Evolutionary conservation across 495 filamentous ascomycete species (phyloP), one percentile per base, ranked within the genome.

Genomic region (Penicillium tannophilum): DNA sequence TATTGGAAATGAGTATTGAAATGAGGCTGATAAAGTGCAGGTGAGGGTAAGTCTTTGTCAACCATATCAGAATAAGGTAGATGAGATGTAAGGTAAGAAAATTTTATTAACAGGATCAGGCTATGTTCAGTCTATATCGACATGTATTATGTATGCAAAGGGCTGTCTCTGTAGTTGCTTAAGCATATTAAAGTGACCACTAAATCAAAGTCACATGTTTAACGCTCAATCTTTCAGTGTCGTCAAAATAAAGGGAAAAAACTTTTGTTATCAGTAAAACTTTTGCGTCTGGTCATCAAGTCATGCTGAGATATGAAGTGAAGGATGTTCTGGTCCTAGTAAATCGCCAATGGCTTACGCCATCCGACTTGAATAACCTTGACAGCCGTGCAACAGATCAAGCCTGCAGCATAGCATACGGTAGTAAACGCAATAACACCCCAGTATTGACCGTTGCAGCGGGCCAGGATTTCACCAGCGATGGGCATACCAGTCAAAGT

Each of bases 401-500:
- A 68, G 6, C 84, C 84, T 24, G 79, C 69, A 7, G 78, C 76
- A 64, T 92, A 93, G 54, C 84, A 82, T 3, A 82, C 67, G 0
- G 82, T 84, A 0, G 88, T 85, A 63, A 90, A 93, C 6, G 84
- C 65, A 58, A 91, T 90, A 20, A 91, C 69, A 3, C 84, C 86
- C 74, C 79, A 83, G 57, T 84, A 86, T 55, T 82, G 74, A 7
- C 86, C 82, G 58, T 76, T 65, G 70, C 80, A 76, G 49, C 77
- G 66, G 17, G 79, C 73, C 35, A 91, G 61, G 35, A 93, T 82
- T 36, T 87, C 81, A 16, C 93, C 93, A 0, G 89, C 93, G 61
- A 97, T 96, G 0, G 93, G 93, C 23, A 96, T 85, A 23, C 91
- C 92, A 20, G 88, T 94, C 35, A 98, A 76, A 7, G 89, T 90